Conservation (phyloP, 768 basidiomycete genomes). For the Cubamyces lactineus region DNA sequence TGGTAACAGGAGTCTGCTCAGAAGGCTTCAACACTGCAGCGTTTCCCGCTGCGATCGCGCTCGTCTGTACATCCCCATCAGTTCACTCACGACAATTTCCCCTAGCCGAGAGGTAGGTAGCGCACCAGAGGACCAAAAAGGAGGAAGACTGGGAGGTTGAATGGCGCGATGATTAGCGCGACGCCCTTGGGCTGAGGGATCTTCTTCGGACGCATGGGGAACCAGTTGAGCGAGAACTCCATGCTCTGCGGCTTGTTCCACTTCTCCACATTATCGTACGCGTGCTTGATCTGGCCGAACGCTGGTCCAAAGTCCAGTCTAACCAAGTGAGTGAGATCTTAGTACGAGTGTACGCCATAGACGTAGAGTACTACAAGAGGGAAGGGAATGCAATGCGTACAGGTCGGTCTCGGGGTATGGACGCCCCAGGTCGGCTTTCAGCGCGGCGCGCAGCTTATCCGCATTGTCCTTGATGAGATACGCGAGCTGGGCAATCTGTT, state of each 20-base stretch:
- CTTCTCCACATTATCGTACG: constrained; percentile 64
- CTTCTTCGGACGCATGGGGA: constrained; percentile 60
- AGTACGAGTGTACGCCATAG: too few relatives aligned
- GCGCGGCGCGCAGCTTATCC: constrained; percentile 56
- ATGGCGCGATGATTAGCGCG: constrained; percentile 69
- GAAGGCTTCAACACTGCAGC: constrained; percentile 74
- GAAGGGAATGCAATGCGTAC: constrained; percentile 22
- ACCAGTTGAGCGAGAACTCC: constrained; percentile 56
- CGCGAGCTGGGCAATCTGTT: constrained; percentile 70
- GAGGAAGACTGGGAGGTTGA: constrained; percentile 75
- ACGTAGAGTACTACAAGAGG: too few relatives aligned
- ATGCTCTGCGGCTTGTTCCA: constrained; percentile 72
- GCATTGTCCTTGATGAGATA: constrained; percentile 76
- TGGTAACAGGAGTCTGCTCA: constrained; percentile 61
- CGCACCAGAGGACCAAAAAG: constrained; percentile 60
- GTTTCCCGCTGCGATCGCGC: constrained; percentile 80
- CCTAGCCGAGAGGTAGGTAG: too few relatives aligned
- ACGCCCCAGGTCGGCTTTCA: constrained; percentile 64
- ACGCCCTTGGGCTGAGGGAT: constrained; percentile 78
- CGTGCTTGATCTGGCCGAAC: constrained; percentile 52
- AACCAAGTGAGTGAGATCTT: not conserved
- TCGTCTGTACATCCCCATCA: constrained; percentile 29
- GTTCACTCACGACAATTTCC: not conserved
- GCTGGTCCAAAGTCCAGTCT: constrained; percentile 64
- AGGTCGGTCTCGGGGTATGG: constrained; percentile 60